These are phyloP conservation scores for Podospora anserina DNA, from an alignment of 495 filamentous ascomycete species.

Conservation along the genomic window DNA sequence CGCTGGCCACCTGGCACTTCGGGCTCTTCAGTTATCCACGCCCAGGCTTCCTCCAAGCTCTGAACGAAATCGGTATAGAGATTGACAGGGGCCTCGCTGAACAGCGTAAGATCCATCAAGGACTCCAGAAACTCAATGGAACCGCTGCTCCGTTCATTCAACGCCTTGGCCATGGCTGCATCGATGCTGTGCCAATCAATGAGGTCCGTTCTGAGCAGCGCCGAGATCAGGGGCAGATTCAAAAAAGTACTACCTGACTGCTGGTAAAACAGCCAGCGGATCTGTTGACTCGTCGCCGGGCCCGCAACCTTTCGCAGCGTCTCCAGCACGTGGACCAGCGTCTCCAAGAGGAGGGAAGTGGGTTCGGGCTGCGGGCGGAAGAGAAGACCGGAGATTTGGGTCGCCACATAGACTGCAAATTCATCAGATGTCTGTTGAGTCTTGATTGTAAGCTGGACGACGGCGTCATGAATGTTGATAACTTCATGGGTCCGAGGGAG, in stretches of 20 bases:
- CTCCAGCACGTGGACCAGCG: slow-evolving; percentile 75
- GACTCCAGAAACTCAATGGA: slow-evolving; percentile 73
- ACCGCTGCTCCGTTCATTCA: slow-evolving; percentile 61
- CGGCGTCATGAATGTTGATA: slow-evolving; percentile 59
- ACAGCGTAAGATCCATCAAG: slow-evolving; percentile 70
- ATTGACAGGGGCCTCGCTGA: slow-evolving; percentile 70
- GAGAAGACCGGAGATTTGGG: slow-evolving; percentile 67
- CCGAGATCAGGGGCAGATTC: slow-evolving; percentile 70
- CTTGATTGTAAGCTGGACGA: slow-evolving; percentile 54
- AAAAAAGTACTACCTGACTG: slow-evolving; percentile 73
- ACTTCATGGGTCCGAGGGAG: slow-evolving; percentile 61
- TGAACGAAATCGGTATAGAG: slow-evolving; percentile 82
- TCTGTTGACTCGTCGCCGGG: slow-evolving; percentile 66
- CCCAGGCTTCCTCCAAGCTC: slow-evolving; percentile 74
- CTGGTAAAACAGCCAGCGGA: slow-evolving; percentile 62
- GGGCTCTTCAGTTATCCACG: slow-evolving; percentile 76
- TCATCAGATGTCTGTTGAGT: slow-evolving; percentile 59
- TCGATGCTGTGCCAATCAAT: slow-evolving; percentile 82
- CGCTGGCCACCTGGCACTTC: slow-evolving; percentile 59
- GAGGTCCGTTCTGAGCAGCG: slow-evolving; percentile 66
- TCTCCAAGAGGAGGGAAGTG: slow-evolving; percentile 72
- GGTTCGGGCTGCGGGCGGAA: slow-evolving; percentile 50
- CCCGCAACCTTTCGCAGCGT: slow-evolving; percentile 72
- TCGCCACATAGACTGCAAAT: slow-evolving; percentile 62
- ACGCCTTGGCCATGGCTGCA: slow-evolving; percentile 64